Percentiles rank a stretch among this genome's conserved stretches.
Conservation (phyloP, 2,329 filamentous ascomycete species). For the Exserohilum rostratum region DNA sequence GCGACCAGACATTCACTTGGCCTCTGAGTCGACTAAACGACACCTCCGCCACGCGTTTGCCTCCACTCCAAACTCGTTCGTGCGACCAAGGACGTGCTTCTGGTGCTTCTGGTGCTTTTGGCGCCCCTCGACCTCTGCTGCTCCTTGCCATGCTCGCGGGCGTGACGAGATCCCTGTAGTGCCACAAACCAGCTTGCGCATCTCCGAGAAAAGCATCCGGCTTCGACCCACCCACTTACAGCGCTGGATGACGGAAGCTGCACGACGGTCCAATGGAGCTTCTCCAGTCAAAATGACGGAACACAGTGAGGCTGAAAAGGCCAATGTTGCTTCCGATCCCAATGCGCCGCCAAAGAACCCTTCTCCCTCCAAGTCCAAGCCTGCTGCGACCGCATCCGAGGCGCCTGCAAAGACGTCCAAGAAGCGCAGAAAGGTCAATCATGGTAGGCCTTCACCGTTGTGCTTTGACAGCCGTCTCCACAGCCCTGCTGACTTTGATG, state of each 20-base stretch:
- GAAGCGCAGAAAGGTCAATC: constrained; percentile 62
- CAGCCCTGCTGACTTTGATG: constrained; percentile 36
- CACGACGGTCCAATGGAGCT: constrained; percentile 47
- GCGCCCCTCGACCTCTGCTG: constrained; percentile 22
- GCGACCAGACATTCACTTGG: constrained; percentile 38
- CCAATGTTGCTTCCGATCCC: constrained; percentile 33
- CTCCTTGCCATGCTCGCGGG: constrained; percentile 28
- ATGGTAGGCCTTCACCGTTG: constrained; percentile 49
- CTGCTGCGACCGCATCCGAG: constrained; percentile 37
- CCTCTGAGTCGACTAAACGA: constrained; percentile 31
- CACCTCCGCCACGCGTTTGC: constrained; percentile 24
- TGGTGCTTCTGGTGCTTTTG: constrained; percentile 20
- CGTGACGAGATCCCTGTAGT: constrained; percentile 31
- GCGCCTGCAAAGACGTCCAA: constrained; percentile 47
- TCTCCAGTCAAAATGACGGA: constrained; percentile 42
- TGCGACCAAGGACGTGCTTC: constrained; percentile 38
- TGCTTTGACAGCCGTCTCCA: constrained; percentile 28
- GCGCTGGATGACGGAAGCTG: constrained; percentile 48
- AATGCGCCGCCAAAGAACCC: constrained; percentile 34
- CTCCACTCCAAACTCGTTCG: constrained; percentile 21
- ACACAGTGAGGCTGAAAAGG: constrained; percentile 37
- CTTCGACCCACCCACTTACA: constrained; percentile 37
- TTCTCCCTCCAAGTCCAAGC: constrained; percentile 39
- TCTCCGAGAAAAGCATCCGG: constrained; percentile 36
- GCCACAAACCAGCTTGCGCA: constrained; percentile 30